A percentile compares a stretch with the other conserved stretches of the same genome.
phyloP scores from a whole-genome alignment of 164 flowering plant species.

The Macadamia tetraphylla region DNA sequence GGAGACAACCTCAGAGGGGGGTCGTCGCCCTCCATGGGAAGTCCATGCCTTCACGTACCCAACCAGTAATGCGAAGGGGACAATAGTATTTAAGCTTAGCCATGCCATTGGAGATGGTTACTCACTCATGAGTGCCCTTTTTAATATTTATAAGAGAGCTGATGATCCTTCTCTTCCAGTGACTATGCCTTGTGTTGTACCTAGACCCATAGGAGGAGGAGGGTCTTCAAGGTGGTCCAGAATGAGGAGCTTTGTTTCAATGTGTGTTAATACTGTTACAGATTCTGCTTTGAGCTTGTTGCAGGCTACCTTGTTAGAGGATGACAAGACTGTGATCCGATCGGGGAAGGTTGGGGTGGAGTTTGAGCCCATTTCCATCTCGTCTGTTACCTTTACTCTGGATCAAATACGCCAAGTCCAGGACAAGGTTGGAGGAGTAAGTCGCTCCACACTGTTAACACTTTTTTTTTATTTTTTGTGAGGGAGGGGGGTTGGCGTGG shows the following conservation, averaged over 20 bases:
- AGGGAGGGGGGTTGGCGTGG: no score
- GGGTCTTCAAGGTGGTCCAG: background rate
- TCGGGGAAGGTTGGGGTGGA: conserved; percentile 2
- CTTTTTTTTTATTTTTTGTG: no score
- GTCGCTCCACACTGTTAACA: background rate
- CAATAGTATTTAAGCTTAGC: conserved; percentile 9
- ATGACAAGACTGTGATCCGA: conserved; percentile 3
- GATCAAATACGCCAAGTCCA: conserved; percentile 5
- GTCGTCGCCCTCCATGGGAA: conserved; percentile 17
- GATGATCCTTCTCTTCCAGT: conserved; percentile 18
- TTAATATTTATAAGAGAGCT: conserved; percentile 1
- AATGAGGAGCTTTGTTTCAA: background rate
- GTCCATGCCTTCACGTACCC: conserved; percentile 12
- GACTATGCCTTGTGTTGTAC: conserved; percentile 2
- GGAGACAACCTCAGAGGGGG: conserved; percentile 3
- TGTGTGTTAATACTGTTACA: background rate
- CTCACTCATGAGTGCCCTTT: background rate
- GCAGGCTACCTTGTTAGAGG: conserved; percentile 1
- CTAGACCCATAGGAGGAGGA: background rate
- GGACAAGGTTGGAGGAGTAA: conserved; percentile 12
- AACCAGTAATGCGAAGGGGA: conserved; percentile 1
- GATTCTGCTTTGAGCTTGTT: background rate
- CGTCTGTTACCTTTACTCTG: conserved; percentile 3
- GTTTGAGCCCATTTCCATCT: conserved; percentile 10
- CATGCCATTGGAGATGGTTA: conserved; percentile 20